Conservation (phyloP, 2,329 filamentous ascomycete genomes). For the Phoma herbarum region DNA sequence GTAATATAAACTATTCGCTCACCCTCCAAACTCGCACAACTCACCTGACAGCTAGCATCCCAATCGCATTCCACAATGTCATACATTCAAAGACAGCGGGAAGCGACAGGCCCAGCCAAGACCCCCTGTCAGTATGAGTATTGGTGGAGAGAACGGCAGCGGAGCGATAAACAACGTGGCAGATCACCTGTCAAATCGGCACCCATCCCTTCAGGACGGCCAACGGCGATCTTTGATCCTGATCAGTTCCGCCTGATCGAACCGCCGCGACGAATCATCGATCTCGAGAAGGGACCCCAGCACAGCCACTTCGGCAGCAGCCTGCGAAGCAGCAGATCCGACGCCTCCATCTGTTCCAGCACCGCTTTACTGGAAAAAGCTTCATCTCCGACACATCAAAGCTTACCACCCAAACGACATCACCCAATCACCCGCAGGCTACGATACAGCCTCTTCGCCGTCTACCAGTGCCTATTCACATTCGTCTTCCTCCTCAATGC, state of each 20-base stretch:
- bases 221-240: slow-evolving; percentile 24
- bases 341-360: neutral
- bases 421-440: slow-evolving; percentile 28
- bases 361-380: neutral
- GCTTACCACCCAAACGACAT: neutral
- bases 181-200: slow-evolving; percentile 5
- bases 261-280: slow-evolving; percentile 7
- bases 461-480: slow-evolving; percentile 56
- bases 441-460: slow-evolving; percentile 31
- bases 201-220: slow-evolving; percentile 9
- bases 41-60: slow-evolving; percentile 18
- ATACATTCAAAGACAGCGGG: slow-evolving; percentile 22
- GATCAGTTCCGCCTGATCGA: slow-evolving; percentile 15
- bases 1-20: slow-evolving; percentile 29
- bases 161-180: slow-evolving; percentile 10
- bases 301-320: neutral
- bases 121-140: slow-evolving; percentile 21
- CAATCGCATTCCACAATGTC: slow-evolving; percentile 27
- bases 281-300: slow-evolving; percentile 31
- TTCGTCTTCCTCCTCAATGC: slow-evolving; percentile 53
- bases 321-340: neutral
- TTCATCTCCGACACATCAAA: neutral
- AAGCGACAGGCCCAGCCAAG: slow-evolving; percentile 11
- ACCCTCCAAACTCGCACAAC: slow-evolving; percentile 25
- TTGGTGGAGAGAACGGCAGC: slow-evolving; percentile 24